phyloP scores from a whole-genome alignment of 345 rosid genomes.

The Anastatica hierochuntica region DNA sequence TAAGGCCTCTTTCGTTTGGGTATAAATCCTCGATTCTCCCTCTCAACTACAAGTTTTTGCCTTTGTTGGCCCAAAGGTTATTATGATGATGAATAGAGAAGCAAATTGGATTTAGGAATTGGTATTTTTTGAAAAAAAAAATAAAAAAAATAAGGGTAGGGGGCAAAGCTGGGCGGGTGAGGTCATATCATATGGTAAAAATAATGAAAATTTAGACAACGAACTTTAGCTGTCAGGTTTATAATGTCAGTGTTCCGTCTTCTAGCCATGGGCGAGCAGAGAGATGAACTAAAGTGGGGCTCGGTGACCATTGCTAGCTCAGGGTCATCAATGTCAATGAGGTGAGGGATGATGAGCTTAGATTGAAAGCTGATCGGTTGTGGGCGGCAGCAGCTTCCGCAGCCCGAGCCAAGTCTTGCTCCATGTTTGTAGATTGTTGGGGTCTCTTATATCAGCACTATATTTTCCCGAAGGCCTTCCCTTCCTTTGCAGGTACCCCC shows the following conservation, averaged over 20 bases:
- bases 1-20: background rate
- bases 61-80: too few relatives aligned
- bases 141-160: background rate
- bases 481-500: slow-evolving; percentile 4
- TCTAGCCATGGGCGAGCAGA: too few relatives aligned
- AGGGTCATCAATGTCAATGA: background rate
- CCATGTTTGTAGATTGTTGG: slow-evolving; percentile 32
- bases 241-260: slow-evolving; percentile 3
- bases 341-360: slow-evolving; percentile 24
- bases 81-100: background rate
- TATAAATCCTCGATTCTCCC: too few relatives aligned
- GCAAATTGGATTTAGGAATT: background rate
- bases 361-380: slow-evolving; percentile 22
- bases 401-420: slow-evolving; percentile 29
- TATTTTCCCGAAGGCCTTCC: slow-evolving; percentile 36
- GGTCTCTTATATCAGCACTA: slow-evolving; percentile 32
- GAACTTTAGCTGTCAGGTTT: background rate
- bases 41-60: too few relatives aligned
- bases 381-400: slow-evolving; percentile 21
- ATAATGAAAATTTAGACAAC: background rate
- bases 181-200: background rate
- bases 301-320: background rate
- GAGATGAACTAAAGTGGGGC: background rate
- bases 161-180: background rate
- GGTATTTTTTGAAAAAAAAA: too few relatives aligned